phyloP scores from a whole-genome alignment of 2,329 filamentous ascomycete genomes.

The Zalaria sp. region DNA sequence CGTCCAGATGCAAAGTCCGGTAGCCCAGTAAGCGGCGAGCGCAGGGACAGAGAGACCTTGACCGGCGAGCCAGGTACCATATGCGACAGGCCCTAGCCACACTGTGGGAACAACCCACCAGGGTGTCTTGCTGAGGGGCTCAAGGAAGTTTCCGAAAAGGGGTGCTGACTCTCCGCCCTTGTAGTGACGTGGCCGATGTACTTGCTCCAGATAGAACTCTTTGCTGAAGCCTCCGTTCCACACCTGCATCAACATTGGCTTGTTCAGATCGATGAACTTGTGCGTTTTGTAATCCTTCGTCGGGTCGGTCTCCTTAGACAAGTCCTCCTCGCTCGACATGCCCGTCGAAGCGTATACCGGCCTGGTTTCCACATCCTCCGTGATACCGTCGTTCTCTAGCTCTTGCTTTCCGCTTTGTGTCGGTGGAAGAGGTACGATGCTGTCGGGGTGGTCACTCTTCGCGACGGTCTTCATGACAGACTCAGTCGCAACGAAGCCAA shows the following conservation, averaged over 20 bases:
- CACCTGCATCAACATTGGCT: slow-evolving; percentile 74
- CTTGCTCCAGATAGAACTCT: slow-evolving; percentile 92
- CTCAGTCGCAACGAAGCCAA: slow-evolving; percentile 63
- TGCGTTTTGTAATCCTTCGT: slow-evolving; percentile 67
- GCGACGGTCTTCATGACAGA: slow-evolving; percentile 37
- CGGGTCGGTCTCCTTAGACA: slow-evolving; percentile 73
- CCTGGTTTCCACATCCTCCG: slow-evolving; percentile 18
- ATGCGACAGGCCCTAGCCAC: slow-evolving; percentile 71
- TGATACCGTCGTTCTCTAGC: slow-evolving; percentile 29
- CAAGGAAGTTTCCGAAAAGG: slow-evolving; percentile 94
- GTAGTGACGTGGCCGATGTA: slow-evolving; percentile 92
- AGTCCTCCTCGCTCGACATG: slow-evolving; percentile 77
- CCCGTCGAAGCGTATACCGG: slow-evolving; percentile 53
- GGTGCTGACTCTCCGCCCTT: slow-evolving; percentile 85
- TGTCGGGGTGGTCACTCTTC: slow-evolving; percentile 31
- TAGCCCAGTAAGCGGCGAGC: slow-evolving; percentile 46
- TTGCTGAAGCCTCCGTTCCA: slow-evolving; percentile 82
- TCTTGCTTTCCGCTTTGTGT: slow-evolving; percentile 33
- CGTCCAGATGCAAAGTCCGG: slow-evolving; percentile 72
- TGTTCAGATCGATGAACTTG: slow-evolving; percentile 85
- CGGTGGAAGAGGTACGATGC: slow-evolving; percentile 40
- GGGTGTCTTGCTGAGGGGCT: slow-evolving; percentile 86
- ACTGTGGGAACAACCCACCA: slow-evolving; percentile 81
- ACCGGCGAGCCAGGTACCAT: slow-evolving; percentile 53
- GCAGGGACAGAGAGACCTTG: slow-evolving; percentile 39